Base-by-base conservation (phyloP, 106 monocot species). In the Ottelia alismoides region DNA sequence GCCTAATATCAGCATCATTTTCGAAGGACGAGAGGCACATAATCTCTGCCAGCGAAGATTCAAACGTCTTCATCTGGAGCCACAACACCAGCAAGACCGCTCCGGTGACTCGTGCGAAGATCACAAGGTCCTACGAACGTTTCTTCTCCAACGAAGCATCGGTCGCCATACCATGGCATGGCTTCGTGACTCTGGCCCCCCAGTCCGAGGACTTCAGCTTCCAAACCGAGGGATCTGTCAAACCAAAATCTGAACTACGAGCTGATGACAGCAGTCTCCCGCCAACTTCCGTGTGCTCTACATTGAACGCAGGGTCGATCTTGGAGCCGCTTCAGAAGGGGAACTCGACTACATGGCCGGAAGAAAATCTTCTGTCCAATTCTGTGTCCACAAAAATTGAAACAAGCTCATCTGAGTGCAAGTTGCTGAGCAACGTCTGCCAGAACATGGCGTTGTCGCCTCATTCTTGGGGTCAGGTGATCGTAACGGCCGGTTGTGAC, bases 381-480 rank as follows among this genome's bases (percentile, higher is more conserved):
- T 53, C 55, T 1, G 11, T 32, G 26, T 47, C 35, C 20, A 43
- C 56, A 3, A 25, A 51, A 1, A 5, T 63, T 7, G 11, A 49
- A 22, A 18, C 72, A n/a, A 44, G 61, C 49, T 77, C 65, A 58
- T 76, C 76, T 10, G 70, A 79, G 6, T 76, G 56, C 70, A 82
- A 68, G 57, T 70, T 85, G 54, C 49, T 76, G 53, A 74, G 58
- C 49, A 52, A 58, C 46, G 70, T 66, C 52, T 76, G 57, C 45
- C 71, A 71, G 54, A 70, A 46, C 5, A 58, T 19, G 16, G 20
- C 22, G 31, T 11, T 65, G 1, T 64, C 81, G 9, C 31, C 49
- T 32, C 71, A 82, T 72, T 72, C 76, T 4, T 98, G 96, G 96
- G 96, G 89, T 53, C 85, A 82, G 25, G 96, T 89, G 18, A 82